Base-by-base conservation (phyloP, 371 early-diverging fungal species). In the Haplosporangium sp. region DNA sequence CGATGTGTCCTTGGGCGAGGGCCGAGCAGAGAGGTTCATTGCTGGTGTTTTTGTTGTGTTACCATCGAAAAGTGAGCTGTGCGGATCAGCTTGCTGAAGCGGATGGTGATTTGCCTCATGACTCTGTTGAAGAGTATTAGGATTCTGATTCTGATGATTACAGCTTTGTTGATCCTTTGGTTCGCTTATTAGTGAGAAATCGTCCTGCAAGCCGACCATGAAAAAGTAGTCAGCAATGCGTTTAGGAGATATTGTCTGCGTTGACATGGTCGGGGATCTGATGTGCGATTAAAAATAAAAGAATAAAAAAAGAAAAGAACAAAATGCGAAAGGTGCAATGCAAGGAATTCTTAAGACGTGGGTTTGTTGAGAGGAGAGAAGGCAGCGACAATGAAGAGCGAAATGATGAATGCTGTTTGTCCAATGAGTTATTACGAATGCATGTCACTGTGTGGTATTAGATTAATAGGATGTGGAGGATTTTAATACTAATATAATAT, bases 191-290 rank as follows among this genome's bases (percentile, higher is more conserved):
- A 76, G 55, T 9, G 38, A 13, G 50, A 45, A 67, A 60, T 77
- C 62, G 42, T 77, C 68, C 10, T 38, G 21, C 52, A 77, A 46
- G 13, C 79, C 68, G 11, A 77, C 79, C 64, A 77, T 77, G 62
- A 77, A 66, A 21, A 66, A 66, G 21, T 66, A 66, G 67, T 66
- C 67, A 37, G 72, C 72, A 41, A 71, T 66, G 59, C 79, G 79
- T 12, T 64, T 71, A 18, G 72, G 79, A 5, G 70, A 23, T 45
- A 55, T 50, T 47, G 67, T 51, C 55, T 61, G 64, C 7, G 40
- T 55, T 9, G 74, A 38, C 74, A 69, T 67, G 14, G 58, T 45
- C 7, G 56, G 47, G 8, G 53, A 6, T 41, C 29, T 23, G 55
- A 41, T 16, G 50, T 13, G 55, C 18, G 21, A 42, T 2, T 55